Conservation (phyloP, 192 early-diverging fungal genomes). For the Umbelopsis sp. region DNA sequence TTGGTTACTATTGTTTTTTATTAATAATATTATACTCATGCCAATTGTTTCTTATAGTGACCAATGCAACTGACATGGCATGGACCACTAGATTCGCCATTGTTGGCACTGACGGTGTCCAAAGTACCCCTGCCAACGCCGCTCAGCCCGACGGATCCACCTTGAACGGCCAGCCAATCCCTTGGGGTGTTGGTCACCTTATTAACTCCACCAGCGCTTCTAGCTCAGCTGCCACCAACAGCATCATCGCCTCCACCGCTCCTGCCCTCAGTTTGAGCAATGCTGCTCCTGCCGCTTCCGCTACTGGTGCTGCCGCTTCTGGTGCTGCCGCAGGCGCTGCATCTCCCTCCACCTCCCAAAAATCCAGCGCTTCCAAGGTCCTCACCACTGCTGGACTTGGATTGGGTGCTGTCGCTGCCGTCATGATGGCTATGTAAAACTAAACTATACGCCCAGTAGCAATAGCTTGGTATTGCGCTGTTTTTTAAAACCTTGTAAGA, state of each 20-base stretch:
- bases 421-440: constrained; percentile 14
- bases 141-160: constrained; percentile 29
- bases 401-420: constrained; percentile 12
- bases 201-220: not conserved
- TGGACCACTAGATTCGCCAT: constrained; percentile 46
- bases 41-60: not conserved
- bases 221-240: not conserved
- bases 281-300: constrained; percentile 13
- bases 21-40: not conserved
- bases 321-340: constrained; percentile 1
- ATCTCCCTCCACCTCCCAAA: not conserved
- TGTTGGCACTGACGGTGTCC: constrained; percentile 7
- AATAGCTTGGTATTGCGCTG: not conserved
- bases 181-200: constrained; percentile 33
- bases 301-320: constrained; percentile 10
- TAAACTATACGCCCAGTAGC: not conserved
- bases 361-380: constrained; percentile 7
- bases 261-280: not conserved
- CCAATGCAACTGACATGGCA: constrained; percentile 23
- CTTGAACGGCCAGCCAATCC: constrained; percentile 11
- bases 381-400: constrained; percentile 19
- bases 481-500: not conserved
- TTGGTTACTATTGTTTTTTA: not conserved
- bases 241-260: constrained; percentile 6
- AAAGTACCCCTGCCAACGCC: constrained; percentile 18